Percentiles rank a stretch among this genome's conserved stretches.
phyloP scores from a whole-genome alignment of 192 early-diverging fungal species.

The Entophlyctis luteolus region DNA sequence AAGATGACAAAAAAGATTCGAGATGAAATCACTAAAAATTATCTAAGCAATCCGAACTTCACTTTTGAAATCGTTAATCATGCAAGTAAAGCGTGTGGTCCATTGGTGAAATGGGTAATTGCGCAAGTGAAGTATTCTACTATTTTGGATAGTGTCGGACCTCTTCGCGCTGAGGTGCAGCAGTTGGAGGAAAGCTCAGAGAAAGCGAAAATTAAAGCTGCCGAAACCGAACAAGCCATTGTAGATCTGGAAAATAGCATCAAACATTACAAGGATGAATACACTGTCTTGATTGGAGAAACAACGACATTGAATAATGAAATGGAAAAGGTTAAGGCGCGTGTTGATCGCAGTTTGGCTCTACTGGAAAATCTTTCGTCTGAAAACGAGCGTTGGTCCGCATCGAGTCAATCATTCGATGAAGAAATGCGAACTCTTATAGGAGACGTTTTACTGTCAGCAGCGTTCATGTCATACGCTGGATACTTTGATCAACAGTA shows the following conservation, averaged over 20 bases:
- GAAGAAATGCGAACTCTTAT: constrained; percentile 97
- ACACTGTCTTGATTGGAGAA: constrained; percentile 91
- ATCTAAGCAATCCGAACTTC: constrained; percentile 78
- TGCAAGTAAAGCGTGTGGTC: constrained; percentile 97
- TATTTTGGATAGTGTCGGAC: constrained; percentile 92
- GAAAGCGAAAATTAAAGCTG: constrained; percentile 65
- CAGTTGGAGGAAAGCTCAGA: constrained; percentile 76
- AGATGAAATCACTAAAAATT: constrained; percentile 74
- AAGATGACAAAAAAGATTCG: constrained; percentile 74
- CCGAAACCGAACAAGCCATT: constrained; percentile 74
- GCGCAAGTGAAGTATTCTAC: constrained; percentile 92
- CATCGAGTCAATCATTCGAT: constrained; percentile 84
- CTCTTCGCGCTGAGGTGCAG: constrained; percentile 87
- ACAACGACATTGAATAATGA: constrained; percentile 84
- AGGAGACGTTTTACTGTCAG: constrained; percentile 87
- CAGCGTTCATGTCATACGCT: constrained; percentile 94
- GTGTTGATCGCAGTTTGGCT: constrained; percentile 86
- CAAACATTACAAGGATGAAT: constrained; percentile 92
- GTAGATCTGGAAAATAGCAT: constrained; percentile 81
- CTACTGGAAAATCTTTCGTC: constrained; percentile 85
- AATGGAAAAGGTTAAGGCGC: constrained; percentile 87
- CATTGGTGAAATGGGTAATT: constrained; percentile 94
- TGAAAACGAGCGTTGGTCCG: constrained; percentile 91
- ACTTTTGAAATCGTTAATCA: constrained; percentile 95
- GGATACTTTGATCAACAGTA: constrained; percentile 98